A percentile compares a stretch with the other conserved stretches of the same genome.
These are phyloP conservation scores for Onygena corvina DNA, from an alignment of 2,329 filamentous ascomycete species.

Conservation along the genomic window DNA sequence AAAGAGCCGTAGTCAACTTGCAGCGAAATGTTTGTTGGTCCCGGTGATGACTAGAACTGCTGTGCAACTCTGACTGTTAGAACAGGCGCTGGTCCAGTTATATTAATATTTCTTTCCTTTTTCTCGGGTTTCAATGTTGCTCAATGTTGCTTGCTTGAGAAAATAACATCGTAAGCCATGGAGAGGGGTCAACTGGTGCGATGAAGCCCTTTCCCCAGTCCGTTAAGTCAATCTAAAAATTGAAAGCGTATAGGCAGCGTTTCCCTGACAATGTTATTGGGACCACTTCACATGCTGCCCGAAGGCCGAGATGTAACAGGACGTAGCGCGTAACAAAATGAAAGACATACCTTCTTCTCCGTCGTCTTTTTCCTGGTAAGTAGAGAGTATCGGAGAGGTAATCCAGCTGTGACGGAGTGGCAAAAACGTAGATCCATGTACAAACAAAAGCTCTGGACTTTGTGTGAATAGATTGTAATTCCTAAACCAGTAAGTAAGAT, in stretches of 20 bases:
- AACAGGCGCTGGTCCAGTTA: not conserved
- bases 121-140: not conserved
- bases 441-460: not conserved
- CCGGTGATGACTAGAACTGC: not conserved
- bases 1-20: not conserved
- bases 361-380: not conserved
- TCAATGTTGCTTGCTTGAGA: not conserved
- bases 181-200: not conserved
- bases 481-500: too few species aligned
- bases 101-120: not conserved
- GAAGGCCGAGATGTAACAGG: not conserved
- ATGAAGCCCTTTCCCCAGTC: not conserved
- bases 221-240: not conserved
- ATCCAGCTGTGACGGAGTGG: not conserved
- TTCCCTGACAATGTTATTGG: not conserved
- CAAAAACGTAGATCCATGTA: not conserved
- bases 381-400: not conserved
- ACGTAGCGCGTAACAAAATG: conserved; percentile 3
- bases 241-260: not conserved
- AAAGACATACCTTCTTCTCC: not conserved
- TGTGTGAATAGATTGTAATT: too few species aligned
- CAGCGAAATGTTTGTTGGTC: not conserved
- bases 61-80: not conserved
- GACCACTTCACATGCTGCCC: not conserved
- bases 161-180: not conserved